Evolutionary conservation across 345 rosid species (phyloP).

Genomic region (Microcos paniculata): DNA sequence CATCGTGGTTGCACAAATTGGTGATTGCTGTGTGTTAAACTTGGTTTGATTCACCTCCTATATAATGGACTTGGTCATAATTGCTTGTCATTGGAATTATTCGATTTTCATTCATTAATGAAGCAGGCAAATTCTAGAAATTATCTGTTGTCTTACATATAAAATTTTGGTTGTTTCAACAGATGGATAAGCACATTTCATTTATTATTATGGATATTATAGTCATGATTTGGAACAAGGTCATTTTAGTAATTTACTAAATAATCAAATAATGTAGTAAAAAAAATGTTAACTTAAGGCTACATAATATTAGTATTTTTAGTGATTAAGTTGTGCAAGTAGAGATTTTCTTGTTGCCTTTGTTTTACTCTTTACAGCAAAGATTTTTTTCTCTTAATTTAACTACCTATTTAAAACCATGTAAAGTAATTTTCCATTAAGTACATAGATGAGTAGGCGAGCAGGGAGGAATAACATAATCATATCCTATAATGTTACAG

Average conservation of each 20-base stretch:
- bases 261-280: not conserved
- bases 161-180: not conserved
- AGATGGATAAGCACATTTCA: not conserved
- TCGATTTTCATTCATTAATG: not conserved
- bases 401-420: not conserved
- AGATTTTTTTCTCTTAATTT: not conserved
- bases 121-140: not conserved
- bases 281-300: not conserved
- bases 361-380: not conserved
- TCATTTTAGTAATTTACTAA: not conserved
- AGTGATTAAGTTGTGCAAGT: not conserved
- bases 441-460: not conserved
- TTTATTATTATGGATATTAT: not conserved
- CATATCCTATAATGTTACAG: constrained; percentile 27
- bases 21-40: not conserved
- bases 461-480: not conserved
- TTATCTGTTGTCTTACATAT: not conserved
- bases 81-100: not conserved
- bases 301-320: not conserved
- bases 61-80: not conserved
- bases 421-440: not conserved
- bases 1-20: not conserved
- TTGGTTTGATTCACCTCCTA: not conserved
- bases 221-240: not conserved
- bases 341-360: not conserved